Conservation (phyloP, 768 basidiomycete species). For the Holtermannia corniformis region DNA sequence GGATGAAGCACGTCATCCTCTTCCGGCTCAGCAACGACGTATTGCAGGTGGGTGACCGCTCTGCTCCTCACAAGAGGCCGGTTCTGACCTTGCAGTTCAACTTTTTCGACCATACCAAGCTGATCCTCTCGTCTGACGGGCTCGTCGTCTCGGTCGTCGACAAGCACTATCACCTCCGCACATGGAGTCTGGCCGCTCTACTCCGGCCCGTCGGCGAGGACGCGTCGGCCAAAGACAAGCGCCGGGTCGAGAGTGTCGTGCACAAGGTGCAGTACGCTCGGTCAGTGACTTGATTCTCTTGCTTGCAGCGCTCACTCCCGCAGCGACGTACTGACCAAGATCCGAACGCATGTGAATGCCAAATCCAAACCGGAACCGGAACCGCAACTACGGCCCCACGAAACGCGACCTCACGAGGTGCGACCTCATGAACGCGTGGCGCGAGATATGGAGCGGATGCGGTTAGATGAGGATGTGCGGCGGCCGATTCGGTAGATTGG, state of each 20-base stretch:
- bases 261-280: constrained; percentile 31
- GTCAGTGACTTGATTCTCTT: constrained; percentile 8
- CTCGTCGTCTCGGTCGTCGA: constrained; percentile 79
- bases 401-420: too few species aligned
- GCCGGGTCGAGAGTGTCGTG: constrained; percentile 23
- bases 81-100: constrained; percentile 63
- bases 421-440: too few species aligned
- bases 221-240: constrained; percentile 15
- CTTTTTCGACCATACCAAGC: constrained; percentile 94
- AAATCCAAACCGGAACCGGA: not conserved
- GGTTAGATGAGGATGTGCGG: too few species aligned
- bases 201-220: constrained; percentile 43
- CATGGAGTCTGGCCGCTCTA: constrained; percentile 61
- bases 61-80: not conserved
- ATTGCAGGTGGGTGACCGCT: constrained; percentile 60
- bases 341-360: constrained; percentile 6
- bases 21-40: constrained; percentile 94
- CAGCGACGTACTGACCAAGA: constrained; percentile 18
- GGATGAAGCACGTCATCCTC: constrained; percentile 94
- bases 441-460: not conserved
- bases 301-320: not conserved
- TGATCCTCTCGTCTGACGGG: constrained; percentile 75
- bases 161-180: constrained; percentile 69
- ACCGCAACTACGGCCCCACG: too few species aligned
- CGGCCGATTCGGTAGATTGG: too few species aligned